Evolutionary conservation across 2,329 filamentous ascomycete species (phyloP), one percentile per base, ranked within the genome.

Genomic region (Ophiostoma montium): DNA sequence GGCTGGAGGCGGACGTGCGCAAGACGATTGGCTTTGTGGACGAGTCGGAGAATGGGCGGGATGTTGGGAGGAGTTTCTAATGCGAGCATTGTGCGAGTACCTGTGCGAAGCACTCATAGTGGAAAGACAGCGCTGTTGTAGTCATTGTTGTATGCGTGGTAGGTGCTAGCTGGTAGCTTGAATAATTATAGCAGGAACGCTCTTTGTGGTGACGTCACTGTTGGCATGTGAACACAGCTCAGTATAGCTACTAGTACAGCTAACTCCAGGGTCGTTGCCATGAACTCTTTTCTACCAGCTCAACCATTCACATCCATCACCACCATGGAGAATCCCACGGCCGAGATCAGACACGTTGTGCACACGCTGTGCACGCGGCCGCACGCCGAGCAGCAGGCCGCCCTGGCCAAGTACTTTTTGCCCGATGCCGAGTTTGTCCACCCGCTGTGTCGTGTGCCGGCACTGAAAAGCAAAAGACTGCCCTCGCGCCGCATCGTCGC

Each of bases 401-500:
- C 54, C 19, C 15, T 56, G 12, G 30, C 36, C 30, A 47, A 30
- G 1, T 52, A 52, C 49, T 56, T 52, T 44, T 27, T 49, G 5
- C 51, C 53, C 12, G 49, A 54, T 16, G 54, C 49, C 23, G 46
- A 50, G 41, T 54, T 56, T 46, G 44, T 50, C 7, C 54, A 56
- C 36, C 54, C 52, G 5, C 35, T 56, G 27, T 54, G 50, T 50
- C 48, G 49, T 35, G 84, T 86, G 1, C 75, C 76, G 1, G 67
- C 69, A 7, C 75, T 79, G n/a, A n/a, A n/a, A n/a, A n/a, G n/a
- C n/a, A n/a, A n/a, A n/a, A n/a, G n/a, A n/a, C 23, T 27, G 5
- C 5, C 76, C 81, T 89, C 84, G 10, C 72, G 85, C 39, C 78
- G 72, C 65, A 61, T 85, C 6, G 71, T 94, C 16, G 67, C 75